A percentile compares a stretch with the other conserved stretches of the same genome.
phyloP scores from a whole-genome alignment of 2,329 filamentous ascomycete genomes.

The Stachybotrys elegans region DNA sequence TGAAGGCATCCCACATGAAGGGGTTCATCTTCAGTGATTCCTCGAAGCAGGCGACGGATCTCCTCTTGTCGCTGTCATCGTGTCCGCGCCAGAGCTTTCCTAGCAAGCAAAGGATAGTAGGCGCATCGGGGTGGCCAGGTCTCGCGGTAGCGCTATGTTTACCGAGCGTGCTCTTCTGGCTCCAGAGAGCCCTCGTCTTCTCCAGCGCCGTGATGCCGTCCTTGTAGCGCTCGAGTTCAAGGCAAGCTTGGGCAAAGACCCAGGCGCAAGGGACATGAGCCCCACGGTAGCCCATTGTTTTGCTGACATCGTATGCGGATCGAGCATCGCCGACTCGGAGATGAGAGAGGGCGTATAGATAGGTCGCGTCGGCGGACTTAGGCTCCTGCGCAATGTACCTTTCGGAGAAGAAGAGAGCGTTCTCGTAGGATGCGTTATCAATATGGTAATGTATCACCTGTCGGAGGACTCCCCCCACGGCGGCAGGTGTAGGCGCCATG shows the following conservation, averaged over 20 bases:
- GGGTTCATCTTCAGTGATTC: constrained; percentile 86
- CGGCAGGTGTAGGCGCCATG: constrained; percentile 50
- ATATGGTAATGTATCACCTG: constrained; percentile 65
- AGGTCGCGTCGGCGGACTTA: constrained; percentile 71
- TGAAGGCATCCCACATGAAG: constrained; percentile 98
- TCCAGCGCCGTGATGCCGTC: constrained; percentile 83
- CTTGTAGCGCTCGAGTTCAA: constrained; percentile 70
- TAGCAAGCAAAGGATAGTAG: constrained; percentile 76
- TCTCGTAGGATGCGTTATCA: constrained; percentile 84
- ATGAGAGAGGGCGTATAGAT: constrained; percentile 81
- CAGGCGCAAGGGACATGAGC: constrained; percentile 83
- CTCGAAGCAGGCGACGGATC: constrained; percentile 81
- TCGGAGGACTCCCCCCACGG: constrained; percentile 48
- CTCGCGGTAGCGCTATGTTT: constrained; percentile 75
- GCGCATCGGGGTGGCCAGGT: constrained; percentile 73
- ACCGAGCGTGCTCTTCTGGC: constrained; percentile 69
- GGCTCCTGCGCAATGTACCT: constrained; percentile 80
- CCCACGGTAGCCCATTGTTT: constrained; percentile 63
- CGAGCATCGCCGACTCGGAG: constrained; percentile 76
- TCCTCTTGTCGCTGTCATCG: constrained; percentile 66
- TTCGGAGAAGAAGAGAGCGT: constrained; percentile 90
- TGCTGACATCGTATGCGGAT: constrained; percentile 79
- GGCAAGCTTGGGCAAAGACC: constrained; percentile 84
- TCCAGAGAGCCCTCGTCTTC: constrained; percentile 73
- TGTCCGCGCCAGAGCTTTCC: constrained; percentile 83